Evolutionary conservation across 2,329 filamentous ascomycete species (phyloP).

Genomic region (Fusarium xylarioides): DNA sequence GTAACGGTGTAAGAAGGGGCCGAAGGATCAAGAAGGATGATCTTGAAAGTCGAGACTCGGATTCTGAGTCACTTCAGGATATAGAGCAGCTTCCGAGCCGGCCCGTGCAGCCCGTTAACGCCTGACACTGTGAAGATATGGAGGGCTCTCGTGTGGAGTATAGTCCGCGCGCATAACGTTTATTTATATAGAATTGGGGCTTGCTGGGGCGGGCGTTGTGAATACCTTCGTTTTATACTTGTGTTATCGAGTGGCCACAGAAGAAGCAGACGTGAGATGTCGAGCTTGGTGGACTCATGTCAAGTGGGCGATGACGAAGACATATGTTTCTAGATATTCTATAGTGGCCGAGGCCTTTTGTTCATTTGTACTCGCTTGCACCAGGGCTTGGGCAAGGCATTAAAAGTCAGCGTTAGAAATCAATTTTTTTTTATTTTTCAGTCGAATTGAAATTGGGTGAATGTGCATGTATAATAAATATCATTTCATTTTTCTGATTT

Average conservation of each 20-base stretch:
- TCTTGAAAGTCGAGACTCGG: constrained; percentile 41
- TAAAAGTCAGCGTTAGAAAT: constrained; percentile 41
- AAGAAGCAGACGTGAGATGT: constrained; percentile 7
- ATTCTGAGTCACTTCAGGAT: constrained; percentile 44
- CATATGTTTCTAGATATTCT: constrained; percentile 41
- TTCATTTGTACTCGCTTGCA: constrained; percentile 29
- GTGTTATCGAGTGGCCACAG: neutral
- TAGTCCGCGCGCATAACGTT: constrained; percentile 42
- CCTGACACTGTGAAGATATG: constrained; percentile 36
- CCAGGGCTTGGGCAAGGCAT: constrained; percentile 27
- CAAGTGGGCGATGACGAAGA: constrained; percentile 22
- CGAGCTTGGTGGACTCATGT: constrained; percentile 8
- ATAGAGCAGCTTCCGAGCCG: constrained; percentile 44
- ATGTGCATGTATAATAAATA: neutral
- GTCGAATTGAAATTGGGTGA: neutral
- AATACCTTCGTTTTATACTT: constrained; percentile 19
- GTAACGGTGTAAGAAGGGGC: constrained; percentile 16
- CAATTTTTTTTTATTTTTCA: constrained; percentile 19
- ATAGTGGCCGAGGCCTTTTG: constrained; percentile 26
- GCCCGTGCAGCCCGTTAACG: constrained; percentile 47
- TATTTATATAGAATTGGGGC: constrained; percentile 29
- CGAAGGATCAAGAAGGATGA: constrained; percentile 43
- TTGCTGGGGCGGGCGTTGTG: constrained; percentile 11
- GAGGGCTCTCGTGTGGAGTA: constrained; percentile 20
- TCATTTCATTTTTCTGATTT: neutral